A percentile compares a stretch with the other conserved stretches of the same genome.
phyloP scores from a whole-genome alignment of 345 rosid species.

The Lepidium sativum region DNA sequence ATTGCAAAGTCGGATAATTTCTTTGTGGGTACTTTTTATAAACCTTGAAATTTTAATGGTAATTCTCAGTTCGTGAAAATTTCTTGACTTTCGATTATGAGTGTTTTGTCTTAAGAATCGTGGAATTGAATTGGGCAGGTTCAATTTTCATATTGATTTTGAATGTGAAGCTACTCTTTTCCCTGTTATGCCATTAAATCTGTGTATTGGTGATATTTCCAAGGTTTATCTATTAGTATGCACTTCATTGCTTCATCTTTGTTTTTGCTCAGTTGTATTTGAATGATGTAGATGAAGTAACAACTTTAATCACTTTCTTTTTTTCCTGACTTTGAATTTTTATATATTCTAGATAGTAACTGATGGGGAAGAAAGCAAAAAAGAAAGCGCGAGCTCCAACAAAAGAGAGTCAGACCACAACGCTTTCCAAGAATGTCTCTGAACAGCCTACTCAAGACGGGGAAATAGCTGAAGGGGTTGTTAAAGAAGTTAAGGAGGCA shows the following conservation, averaged over 20 bases:
- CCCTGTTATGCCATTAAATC: neutral
- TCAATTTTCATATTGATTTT: neutral
- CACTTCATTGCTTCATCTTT: neutral
- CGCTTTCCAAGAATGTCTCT: constrained; percentile 31
- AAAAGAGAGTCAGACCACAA: constrained; percentile 39
- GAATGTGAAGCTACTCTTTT: neutral
- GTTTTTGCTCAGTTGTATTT: neutral
- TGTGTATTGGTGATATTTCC: constrained; percentile 6
- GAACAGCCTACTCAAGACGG: constrained; percentile 24
- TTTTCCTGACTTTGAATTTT: neutral
- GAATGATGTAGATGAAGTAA: neutral
- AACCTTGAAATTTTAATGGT: neutral
- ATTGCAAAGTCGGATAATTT: neutral
- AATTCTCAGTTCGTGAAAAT: neutral
- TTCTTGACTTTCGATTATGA: neutral
- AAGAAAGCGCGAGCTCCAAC: constrained; percentile 54
- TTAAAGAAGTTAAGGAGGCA: constrained; percentile 32
- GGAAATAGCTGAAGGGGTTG: constrained; percentile 30
- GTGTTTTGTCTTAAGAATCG: neutral
- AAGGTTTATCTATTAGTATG: neutral
- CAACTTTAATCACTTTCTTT: neutral
- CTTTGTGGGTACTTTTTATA: neutral
- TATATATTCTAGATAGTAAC: constrained; percentile 27
- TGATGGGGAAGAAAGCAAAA: constrained; percentile 87
- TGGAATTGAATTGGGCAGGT: neutral